Base-by-base conservation (phyloP, 2,329 filamentous ascomycete genomes). In the Talaromyces verruculosus region DNA sequence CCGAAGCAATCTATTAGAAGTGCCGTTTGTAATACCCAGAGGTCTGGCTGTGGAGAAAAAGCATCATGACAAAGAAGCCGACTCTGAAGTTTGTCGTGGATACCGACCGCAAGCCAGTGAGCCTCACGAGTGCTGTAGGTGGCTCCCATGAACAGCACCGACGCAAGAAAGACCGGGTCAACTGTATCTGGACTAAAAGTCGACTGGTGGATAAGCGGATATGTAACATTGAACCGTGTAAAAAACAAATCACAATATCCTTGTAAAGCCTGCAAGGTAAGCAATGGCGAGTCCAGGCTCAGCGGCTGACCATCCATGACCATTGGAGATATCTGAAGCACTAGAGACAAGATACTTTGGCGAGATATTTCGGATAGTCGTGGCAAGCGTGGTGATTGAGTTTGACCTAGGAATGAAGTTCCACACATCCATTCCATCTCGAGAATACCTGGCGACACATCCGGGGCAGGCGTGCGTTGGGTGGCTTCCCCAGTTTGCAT, bases 1-100 rank as follows among this genome's bases (percentile, higher is more conserved):
- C 87, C 87, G 64, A 89, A 88, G 68, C 87, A 88, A 68, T 89
- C 87, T 0, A 88, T 85, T 0, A 89, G 75, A 8, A 89, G 74
- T 39, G 89, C 87, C 0, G 85, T 85, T 67, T 89, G 86, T 0
- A 89, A 69, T 0, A 87, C 82, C 87, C 86, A 89, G 0, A 89
- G 76, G 25, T 85, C 81, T 0, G 87, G 86, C n/a, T 83, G 82
- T 0, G 86, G 79, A 0, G 81, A 86, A 71, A 89, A 89, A 0
- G 82, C 82, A 0, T 80, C 76, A 70, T 87, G 84, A 11, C 83
- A 82, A 63, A 89, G 84, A n/a, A 89, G 86, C 51, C 84, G 83
- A 6, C 85, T 84, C 8, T 85, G 80, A 5, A 89, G 79, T 1
- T 85, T 81, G 70, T 88, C 86, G 68, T 89, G 86, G 11, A 89